Evolutionary conservation across 2,329 filamentous ascomycete species (phyloP), one percentile per base, ranked within the genome.

Genomic region (Alternaria dauci): DNA sequence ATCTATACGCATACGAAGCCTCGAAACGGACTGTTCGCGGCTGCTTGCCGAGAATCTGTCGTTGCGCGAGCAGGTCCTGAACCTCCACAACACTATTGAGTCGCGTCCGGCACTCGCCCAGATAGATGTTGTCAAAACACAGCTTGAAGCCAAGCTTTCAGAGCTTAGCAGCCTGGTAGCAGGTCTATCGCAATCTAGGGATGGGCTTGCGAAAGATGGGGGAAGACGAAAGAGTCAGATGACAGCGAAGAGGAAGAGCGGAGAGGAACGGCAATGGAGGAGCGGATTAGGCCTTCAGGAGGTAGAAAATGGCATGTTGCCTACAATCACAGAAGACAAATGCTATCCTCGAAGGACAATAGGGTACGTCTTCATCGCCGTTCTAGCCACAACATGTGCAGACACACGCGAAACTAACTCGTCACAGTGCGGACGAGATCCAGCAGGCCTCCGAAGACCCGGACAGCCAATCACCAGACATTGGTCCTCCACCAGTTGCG

Each of bases 1-100:
- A 76, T 91, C 90, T 32, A 83, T 92, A 32, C 89, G 90, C 67
- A 94, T 95, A 70, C 88, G 91, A 61, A 87, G 84, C 65, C 85
- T 95, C 59, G 91, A 94, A 73, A 87, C 89, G 73, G 91, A 96
- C 77, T 89, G 87, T 63, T 88, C 90, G 41, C 87, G 88, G 50
- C 85, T 94, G 65, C 83, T 94, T 25, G 88, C 90, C n/a, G 91
- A 95, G 69, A 95, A 95, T 73, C 84, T 94, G 56, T 85, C 88
- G 55, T 84, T 95, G 14, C 87, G 89, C 52, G 85, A 90, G 62
- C 87, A 91, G 62, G 87, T 93, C 46, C 78, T 94, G 52, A 87
- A 87, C 52, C 82, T 94, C 2, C 87, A 93, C 71, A 87, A 86
- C 57, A 86, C 91, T 56, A 79, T 91, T 34, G 86, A 91, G 59